Evolutionary conservation across 768 basidiomycete genomes (phyloP), one percentile per base, ranked within the genome.

Genomic region (Leucocoprinus birnbaumii): DNA sequence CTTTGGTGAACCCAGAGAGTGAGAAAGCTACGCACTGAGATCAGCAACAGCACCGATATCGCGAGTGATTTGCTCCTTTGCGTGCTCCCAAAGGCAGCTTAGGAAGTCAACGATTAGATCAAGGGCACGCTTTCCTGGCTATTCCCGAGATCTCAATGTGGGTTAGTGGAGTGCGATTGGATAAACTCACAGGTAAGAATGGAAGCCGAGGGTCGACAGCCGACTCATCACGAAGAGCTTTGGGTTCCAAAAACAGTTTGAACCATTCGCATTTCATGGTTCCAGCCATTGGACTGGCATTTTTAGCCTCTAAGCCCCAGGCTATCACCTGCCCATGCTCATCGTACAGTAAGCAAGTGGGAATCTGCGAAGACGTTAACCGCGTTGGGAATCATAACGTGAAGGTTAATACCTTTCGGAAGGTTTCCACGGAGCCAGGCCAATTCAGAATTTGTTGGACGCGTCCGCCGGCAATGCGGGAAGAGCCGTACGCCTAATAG

Each of bases 281-380:
- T 6, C 90, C 89, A 2, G 80, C 75, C 71, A 85, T 79, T 2
- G 83, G 82, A 19, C 81, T 80, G 2, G 87, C 80, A 61, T 88
- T 90, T 74, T 93, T 93, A 2, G 92, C 92, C 71, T 93, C 89
- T 48, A 93, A 70, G 1, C 92, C 91, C 91, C 92, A 94, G 4
- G 89, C 86, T 21, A 91, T 62, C 1, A 94, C 85, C 57, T 79
- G 79, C 0, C 90, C 91, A 27, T 73, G 69, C 42, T 86, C 83
- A 59, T 91, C 85, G 59, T 94, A 95, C 14, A 94, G 67, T 34
- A 95, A 74, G 68, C 92, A 94, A 1, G 93, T 94, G 1, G 92
- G 89, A 38, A 87, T 83, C 79, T 80, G 54, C 43, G 58, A 27
- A 14, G 21, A 38, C 47, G 4, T 62, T 37, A 59, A 48, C 31